phyloP scores from a whole-genome alignment of 108 stramenopile species.

The Parmales sp. region DNA sequence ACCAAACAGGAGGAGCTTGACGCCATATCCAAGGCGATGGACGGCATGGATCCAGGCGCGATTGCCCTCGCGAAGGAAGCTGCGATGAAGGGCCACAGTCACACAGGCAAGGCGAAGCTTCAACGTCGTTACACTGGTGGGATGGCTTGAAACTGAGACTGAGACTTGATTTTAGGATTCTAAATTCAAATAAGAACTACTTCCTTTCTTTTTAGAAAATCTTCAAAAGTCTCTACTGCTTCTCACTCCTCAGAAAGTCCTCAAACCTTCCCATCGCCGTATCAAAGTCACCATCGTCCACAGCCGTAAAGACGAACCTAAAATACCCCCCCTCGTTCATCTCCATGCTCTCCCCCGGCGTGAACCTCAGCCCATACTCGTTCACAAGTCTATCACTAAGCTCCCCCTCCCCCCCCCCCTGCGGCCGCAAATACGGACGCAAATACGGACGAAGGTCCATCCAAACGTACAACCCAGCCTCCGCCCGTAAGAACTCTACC shows the following conservation, averaged over 20 bases:
- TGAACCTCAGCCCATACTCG: constrained; percentile 64
- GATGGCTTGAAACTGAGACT: no score
- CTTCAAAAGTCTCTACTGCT: no score
- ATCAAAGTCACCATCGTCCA: constrained; percentile 59
- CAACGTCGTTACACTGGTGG: no score
- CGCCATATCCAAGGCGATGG: no score
- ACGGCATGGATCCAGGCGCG: no score
- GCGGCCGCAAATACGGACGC: constrained; percentile 16
- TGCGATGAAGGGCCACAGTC: no score
- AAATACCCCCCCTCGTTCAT: constrained; percentile 71
- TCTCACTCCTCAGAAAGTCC: constrained; percentile 39
- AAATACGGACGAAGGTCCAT: constrained; percentile 66
- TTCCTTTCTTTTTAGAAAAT: no score
- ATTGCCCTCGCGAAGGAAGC: no score
- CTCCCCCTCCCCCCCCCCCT: constrained; percentile 20
- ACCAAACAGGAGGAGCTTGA: no score
- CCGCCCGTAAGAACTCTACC: constrained; percentile 52
- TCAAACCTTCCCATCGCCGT: constrained; percentile 50
- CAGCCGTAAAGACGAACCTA: constrained; percentile 75
- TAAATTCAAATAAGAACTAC: no score
- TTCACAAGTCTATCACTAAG: constrained; percentile 41
- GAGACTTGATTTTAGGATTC: no score
- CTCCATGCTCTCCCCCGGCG: constrained; percentile 69
- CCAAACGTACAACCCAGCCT: constrained; percentile 71
- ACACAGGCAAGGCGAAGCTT: no score